Base-by-base conservation (phyloP, 768 basidiomycete species). In the Kwoniella botswanensis region DNA sequence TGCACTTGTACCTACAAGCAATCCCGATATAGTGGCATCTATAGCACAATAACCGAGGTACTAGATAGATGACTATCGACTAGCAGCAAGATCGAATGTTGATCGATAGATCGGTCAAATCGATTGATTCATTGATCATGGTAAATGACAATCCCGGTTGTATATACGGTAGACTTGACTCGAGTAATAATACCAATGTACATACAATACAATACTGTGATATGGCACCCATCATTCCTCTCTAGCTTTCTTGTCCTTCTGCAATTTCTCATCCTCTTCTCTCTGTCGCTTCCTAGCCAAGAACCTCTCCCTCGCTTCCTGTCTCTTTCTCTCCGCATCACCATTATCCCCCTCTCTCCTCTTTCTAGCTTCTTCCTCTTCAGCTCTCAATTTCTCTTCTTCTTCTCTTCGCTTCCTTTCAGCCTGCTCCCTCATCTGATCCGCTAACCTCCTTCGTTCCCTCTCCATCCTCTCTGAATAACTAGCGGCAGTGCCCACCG, bases 401-500 rank as follows among this genome's bases (percentile, higher is more conserved):
- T 88, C 87, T 79, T 85, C 88, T 80, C 90, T 89, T 69, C 85
- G 80, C 70, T 86, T 85, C 52, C 88, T 75, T 71, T 88, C 87
- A 63, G 87, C 85, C 80, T 96, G 92, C 74, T 89, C 90, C 63
- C 88, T 88, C 86, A 97, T 85, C 84, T 98, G 94, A 63, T 86
- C 85, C 71, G 88, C 88, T 26, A 98, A 88, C 81, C 97, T 91
- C 67, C 88, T 86, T 21, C 88, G 86, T 77, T 96, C 88, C 67
- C 97, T 88, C 79, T 93, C 91, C 70, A 92, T 90, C 63, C 95
- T 92, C 83, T 96, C 94, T 75, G 85, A 87, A 76, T 89, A 87
- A 79, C 87, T 90, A 0, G 95, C 93, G 26, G 93, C 92, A 17
- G 88, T 87, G 3, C 95, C 95, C 12, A 90, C 93, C 2, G 93